Percentiles rank a stretch among this genome's conserved stretches.
These are phyloP conservation scores for Diddensiella transvaalensis DNA, from an alignment of 805 yeast species.

Conservation along the genomic window DNA sequence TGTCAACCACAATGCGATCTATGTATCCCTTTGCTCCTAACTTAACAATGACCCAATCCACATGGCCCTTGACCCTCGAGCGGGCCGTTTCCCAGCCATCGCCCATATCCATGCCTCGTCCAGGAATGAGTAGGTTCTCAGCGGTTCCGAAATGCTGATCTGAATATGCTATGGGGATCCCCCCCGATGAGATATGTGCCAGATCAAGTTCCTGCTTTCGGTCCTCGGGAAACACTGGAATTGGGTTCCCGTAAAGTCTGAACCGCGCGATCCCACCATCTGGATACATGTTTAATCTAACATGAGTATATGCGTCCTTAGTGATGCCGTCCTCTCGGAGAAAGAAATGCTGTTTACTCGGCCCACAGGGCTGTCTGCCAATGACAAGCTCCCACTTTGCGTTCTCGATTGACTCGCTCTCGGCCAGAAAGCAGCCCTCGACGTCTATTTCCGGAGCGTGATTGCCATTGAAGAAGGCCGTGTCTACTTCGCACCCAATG, in stretches of 20 bases:
- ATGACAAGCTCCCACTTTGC: slow-evolving; percentile 70
- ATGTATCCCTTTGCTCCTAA: slow-evolving; percentile 65
- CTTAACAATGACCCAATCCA: slow-evolving; percentile 85
- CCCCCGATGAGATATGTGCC: slow-evolving; percentile 84
- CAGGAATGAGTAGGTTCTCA: slow-evolving; percentile 84
- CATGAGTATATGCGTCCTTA: slow-evolving; percentile 65
- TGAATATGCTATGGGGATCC: slow-evolving; percentile 75
- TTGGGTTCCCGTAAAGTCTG: slow-evolving; percentile 79
- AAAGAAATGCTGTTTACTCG: slow-evolving; percentile 82
- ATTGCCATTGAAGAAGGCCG: slow-evolving; percentile 92
- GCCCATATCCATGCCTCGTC: slow-evolving; percentile 93
- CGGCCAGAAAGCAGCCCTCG: slow-evolving; percentile 53
- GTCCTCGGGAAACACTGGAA: slow-evolving; percentile 61
- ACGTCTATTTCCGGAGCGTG: slow-evolving; percentile 90
- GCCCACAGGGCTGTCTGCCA: slow-evolving; percentile 77
- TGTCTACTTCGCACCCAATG: slow-evolving; percentile 84
- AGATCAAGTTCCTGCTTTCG: slow-evolving; percentile 52
- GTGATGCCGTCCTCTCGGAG: slow-evolving; percentile 57
- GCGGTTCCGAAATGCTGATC: slow-evolving; percentile 96
- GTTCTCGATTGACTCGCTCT: slow-evolving; percentile 26
- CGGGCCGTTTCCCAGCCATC: slow-evolving; percentile 99
- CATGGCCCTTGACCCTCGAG: slow-evolving; percentile 77
- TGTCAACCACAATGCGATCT: slow-evolving; percentile 67
- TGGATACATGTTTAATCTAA: slow-evolving; percentile 87
- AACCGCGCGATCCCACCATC: slow-evolving; percentile 98